Conservation (phyloP, 306 rosid genomes). For the Castanea mollissima region DNA sequence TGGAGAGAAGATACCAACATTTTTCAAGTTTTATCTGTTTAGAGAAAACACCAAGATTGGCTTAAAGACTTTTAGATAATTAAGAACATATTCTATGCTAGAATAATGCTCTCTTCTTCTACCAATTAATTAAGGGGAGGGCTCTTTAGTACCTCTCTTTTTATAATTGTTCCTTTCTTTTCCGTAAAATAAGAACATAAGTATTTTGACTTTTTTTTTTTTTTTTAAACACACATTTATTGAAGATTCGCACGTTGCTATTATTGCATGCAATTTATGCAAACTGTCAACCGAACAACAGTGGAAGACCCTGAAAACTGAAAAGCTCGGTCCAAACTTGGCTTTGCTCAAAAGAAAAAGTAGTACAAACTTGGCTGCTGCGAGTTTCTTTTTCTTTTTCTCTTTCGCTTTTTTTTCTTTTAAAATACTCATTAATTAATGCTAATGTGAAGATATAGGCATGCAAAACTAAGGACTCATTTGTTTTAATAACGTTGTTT, state of each 20-base stretch:
- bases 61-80: neutral
- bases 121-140: neutral
- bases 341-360: neutral
- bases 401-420: too few relatives aligned
- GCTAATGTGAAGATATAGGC: too few relatives aligned
- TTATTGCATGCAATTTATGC: neutral
- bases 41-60: neutral
- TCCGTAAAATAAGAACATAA: too few relatives aligned
- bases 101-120: neutral
- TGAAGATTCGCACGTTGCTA: too few relatives aligned
- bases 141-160: neutral
- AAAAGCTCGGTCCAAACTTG: neutral
- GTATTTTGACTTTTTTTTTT: too few relatives aligned
- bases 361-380: neutral
- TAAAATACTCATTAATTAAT: too few relatives aligned
- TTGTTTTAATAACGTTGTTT: too few relatives aligned
- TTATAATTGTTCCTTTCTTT: neutral
- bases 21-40: neutral
- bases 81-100: neutral
- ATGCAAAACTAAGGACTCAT: too few relatives aligned
- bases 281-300: neutral
- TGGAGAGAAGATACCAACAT: neutral
- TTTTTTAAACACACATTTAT: too few relatives aligned
- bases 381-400: neutral
- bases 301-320: neutral